Base-by-base conservation (phyloP, 441 rosid genomes). In the Erodium trifolium region DNA sequence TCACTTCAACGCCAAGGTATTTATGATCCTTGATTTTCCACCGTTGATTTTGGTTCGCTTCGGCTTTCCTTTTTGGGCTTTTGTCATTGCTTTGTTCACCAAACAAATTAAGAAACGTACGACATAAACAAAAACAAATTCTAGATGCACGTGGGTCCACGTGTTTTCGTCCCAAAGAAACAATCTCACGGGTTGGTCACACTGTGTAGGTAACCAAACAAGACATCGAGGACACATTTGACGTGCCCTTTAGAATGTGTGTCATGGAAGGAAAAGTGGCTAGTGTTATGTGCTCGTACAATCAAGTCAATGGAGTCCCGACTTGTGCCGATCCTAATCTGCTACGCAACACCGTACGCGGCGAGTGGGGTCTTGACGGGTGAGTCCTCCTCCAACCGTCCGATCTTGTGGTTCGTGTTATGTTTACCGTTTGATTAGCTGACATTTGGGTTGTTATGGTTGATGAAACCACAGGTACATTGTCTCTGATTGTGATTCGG, bases 401-500 rank as follows among this genome's bases (percentile, higher is more conserved):
- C 57, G 10, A 41, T 68, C 29, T 23, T 23, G 27, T 23, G 27
- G 27, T 23, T 2, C 27, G 27, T 43, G 2, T 2, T 37, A 17
- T 17, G 1, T 7, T 3, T 0, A 23, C 10, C 19, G 5, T 29
- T 27, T 5, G 0, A 27, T 29, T 8, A 0, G 1, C 6, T 8
- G 31, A 27, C 35, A 8, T 12, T 19, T 67, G 9, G 5, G 65
- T 4, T 41, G 29, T 23, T 23, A 23, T 23, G 27, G 2, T 23
- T 23, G 0, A 23, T 18, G 60, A 11, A 18, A 63, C 9, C 13
- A 8, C 78, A 92, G 97, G 71, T 93, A 93, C 43, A 87, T 93
- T 0, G 96, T 91, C 64, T 87, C 97, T 0, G 99, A 93, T 72
- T 91, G 99, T 37, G 99, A 93, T 68, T 91, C 97, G 0, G 97